phyloP scores from a whole-genome alignment of 2,329 filamentous ascomycete species.

The Elsinoe ampelina region DNA sequence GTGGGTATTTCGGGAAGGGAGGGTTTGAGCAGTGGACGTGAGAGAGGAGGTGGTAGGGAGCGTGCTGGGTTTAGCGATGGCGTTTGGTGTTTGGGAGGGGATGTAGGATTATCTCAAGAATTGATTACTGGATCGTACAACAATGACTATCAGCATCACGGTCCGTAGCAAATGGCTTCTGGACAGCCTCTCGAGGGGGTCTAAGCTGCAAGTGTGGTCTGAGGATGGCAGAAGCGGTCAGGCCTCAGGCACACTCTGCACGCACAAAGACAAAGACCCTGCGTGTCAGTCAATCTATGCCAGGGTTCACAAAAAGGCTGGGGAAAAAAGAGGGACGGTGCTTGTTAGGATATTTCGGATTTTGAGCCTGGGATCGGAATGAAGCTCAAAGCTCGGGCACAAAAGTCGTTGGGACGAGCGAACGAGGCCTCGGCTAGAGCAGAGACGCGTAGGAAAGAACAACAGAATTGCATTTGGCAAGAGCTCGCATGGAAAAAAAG shows the following conservation, averaged over 20 bases:
- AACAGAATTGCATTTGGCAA: background rate
- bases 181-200: too few relatives aligned
- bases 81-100: background rate
- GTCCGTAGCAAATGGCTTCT: too few relatives aligned
- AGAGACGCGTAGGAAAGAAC: background rate
- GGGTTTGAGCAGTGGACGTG: background rate
- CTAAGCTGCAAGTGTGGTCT: background rate
- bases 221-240: background rate
- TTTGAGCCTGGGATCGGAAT: background rate
- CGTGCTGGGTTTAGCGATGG: background rate
- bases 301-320: background rate
- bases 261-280: background rate
- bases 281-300: background rate
- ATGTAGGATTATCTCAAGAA: background rate
- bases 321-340: background rate
- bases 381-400: background rate
- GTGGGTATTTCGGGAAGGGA: background rate
- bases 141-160: background rate
- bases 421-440: conserved; percentile 5
- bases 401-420: background rate
- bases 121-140: background rate
- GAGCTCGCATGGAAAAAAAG: background rate
- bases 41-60: background rate
- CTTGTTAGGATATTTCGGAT: background rate
- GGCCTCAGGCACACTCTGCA: background rate